Evolutionary conservation across 768 basidiomycete genomes (phyloP).

Genomic region (Gyrodon lividus): DNA sequence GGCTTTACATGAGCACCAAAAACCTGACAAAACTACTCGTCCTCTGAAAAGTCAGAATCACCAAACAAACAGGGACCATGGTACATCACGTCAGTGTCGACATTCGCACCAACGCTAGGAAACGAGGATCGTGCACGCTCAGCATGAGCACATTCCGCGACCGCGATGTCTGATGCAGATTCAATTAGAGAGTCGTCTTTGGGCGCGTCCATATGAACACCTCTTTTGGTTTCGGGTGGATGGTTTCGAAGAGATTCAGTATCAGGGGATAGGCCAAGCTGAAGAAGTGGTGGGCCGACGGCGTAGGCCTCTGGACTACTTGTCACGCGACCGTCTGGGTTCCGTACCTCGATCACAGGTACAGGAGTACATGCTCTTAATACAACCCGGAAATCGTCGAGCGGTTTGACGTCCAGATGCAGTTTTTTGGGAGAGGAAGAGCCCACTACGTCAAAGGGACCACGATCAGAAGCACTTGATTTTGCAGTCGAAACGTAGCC

Average conservation of each 20-base stretch:
- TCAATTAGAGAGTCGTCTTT: neutral
- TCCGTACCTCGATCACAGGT: neutral
- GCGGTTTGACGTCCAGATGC: neutral
- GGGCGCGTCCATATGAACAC: neutral
- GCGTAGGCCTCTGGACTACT: neutral
- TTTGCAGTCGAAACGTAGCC: conserved; percentile 14
- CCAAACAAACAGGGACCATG: conserved; percentile 30
- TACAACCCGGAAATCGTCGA: neutral
- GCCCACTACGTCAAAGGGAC: neutral
- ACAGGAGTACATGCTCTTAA: neutral
- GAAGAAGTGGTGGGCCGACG: neutral
- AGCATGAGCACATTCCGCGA: neutral
- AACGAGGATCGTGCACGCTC: neutral
- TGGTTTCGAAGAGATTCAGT: neutral
- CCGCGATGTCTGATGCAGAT: neutral
- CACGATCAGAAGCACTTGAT: neutral
- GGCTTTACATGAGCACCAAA: neutral
- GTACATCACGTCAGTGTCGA: conserved; percentile 9
- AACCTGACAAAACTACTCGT: conserved; percentile 9
- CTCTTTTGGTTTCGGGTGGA: neutral
- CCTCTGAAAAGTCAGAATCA: conserved; percentile 32
- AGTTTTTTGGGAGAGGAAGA: neutral
- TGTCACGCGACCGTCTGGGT: neutral
- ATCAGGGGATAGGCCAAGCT: neutral
- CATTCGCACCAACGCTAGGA: neutral